A percentile compares a stretch with the other conserved stretches of the same genome.
These are phyloP conservation scores for Penicillium sp. DNA, from an alignment of 2,329 filamentous ascomycete genomes.

Conservation along the genomic window DNA sequence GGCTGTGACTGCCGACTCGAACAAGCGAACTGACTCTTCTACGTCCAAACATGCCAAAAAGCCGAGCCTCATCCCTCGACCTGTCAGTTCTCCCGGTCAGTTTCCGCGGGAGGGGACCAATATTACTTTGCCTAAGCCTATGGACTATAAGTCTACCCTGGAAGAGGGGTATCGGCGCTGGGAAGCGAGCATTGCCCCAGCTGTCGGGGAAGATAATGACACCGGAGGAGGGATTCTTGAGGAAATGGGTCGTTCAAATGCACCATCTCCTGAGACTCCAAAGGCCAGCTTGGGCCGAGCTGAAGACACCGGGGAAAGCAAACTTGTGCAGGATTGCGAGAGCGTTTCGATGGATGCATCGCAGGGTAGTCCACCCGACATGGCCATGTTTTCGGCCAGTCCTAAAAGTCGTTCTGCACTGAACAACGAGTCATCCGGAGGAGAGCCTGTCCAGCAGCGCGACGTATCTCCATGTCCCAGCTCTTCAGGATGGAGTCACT, in stretches of 20 bases:
- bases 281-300: not conserved
- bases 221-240: too few relatives aligned
- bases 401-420: not conserved
- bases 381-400: not conserved
- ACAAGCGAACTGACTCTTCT: not conserved
- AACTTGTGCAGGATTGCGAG: not conserved
- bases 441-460: not conserved
- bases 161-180: not conserved
- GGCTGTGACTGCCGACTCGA: not conserved
- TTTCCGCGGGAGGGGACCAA: not conserved
- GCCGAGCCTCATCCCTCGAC: constrained; percentile 13
- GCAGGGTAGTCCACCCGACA: constrained; percentile 11
- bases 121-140: not conserved
- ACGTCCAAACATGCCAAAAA: not conserved
- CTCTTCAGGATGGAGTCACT: not conserved
- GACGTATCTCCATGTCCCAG: not conserved
- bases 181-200: not conserved
- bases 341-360: constrained; percentile 12
- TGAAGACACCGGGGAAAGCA: not conserved
- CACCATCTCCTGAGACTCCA: not conserved
- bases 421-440: not conserved
- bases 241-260: not conserved
- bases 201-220: not conserved
- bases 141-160: not conserved
- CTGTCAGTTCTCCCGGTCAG: not conserved